These are phyloP conservation scores for Cryptosporidium bovis DNA, from an alignment of 169 alveolate genomes.

Conservation along the genomic window DNA sequence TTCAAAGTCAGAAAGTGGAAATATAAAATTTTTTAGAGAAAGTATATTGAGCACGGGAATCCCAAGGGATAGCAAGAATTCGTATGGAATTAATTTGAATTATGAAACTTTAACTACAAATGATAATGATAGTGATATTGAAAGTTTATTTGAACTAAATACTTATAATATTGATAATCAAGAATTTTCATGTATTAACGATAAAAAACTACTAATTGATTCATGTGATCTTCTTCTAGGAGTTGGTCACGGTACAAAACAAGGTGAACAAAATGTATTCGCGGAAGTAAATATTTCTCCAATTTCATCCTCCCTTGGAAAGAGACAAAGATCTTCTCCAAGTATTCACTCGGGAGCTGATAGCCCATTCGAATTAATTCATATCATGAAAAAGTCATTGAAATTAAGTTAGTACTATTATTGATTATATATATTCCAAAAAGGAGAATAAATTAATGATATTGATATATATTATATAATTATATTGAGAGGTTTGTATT, in stretches of 20 bases:
- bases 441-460: too few species aligned
- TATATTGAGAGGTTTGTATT: too few species aligned
- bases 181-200: not conserved
- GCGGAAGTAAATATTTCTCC: too few species aligned
- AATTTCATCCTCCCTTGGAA: slow-evolving; percentile 1
- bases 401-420: slow-evolving; percentile 21
- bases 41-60: slow-evolving; percentile 56
- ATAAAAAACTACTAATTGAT: not conserved
- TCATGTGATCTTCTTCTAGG: not conserved
- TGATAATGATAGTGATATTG: slow-evolving; percentile 42
- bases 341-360: slow-evolving; percentile 28
- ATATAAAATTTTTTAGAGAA: slow-evolving; percentile 24
- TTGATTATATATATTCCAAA: not conserved
- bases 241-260: too few species aligned
- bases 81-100: slow-evolving; percentile 2
- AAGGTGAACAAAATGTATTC: too few species aligned
- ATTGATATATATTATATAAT: too few species aligned
- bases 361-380: slow-evolving; percentile 41
- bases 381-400: slow-evolving; percentile 48
- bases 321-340: slow-evolving; percentile 43
- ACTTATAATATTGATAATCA: not conserved
- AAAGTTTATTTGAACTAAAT: slow-evolving; percentile 2
- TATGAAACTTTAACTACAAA: slow-evolving; percentile 3
- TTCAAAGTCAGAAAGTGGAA: not conserved
- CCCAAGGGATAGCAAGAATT: not conserved